Evolutionary conservation across 2,329 filamentous ascomycete species (phyloP).

Genomic region (Calonectria pauciramosa): DNA sequence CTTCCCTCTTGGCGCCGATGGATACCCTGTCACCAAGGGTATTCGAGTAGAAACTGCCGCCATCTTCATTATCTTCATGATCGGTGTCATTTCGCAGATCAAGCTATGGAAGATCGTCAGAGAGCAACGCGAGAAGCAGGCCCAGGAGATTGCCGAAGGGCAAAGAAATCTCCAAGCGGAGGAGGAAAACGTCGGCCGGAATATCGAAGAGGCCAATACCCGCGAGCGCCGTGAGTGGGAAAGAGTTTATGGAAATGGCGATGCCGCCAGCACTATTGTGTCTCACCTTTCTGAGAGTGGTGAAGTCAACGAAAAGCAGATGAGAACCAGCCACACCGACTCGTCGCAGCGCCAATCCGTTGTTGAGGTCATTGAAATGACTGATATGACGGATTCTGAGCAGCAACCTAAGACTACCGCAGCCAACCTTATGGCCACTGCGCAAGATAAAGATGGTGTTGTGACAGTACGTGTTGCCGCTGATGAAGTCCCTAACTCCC

Average conservation of each 20-base stretch:
- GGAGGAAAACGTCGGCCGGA: slow-evolving; percentile 79
- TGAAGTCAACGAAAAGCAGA: slow-evolving; percentile 61
- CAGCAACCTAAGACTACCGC: slow-evolving; percentile 42
- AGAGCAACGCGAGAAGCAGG: slow-evolving; percentile 68
- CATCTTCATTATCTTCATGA: slow-evolving; percentile 79
- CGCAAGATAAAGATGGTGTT: slow-evolving; percentile 57
- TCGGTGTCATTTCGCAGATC: slow-evolving; percentile 87
- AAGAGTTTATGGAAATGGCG: slow-evolving; percentile 76
- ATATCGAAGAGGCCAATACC: slow-evolving; percentile 73
- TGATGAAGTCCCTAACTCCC: slow-evolving; percentile 58
- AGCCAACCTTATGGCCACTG: slow-evolving; percentile 57
- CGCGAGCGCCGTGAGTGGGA: slow-evolving; percentile 82
- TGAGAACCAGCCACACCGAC: slow-evolving; percentile 51
- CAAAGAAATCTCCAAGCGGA: slow-evolving; percentile 70
- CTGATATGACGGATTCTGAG: slow-evolving; percentile 58
- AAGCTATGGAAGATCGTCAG: slow-evolving; percentile 88
- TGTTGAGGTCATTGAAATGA: slow-evolving; percentile 68
- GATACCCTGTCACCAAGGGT: slow-evolving; percentile 88
- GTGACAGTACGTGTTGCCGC: slow-evolving; percentile 67
- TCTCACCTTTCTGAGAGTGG: slow-evolving; percentile 67
- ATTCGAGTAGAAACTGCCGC: slow-evolving; percentile 88
- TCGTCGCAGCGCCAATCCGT: slow-evolving; percentile 53
- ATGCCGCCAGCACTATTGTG: slow-evolving; percentile 48
- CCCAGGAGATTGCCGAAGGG: slow-evolving; percentile 62
- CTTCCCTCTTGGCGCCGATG: slow-evolving; percentile 82